Evolutionary conservation across 2,329 filamentous ascomycete species (phyloP).

Genomic region (Plenodomus lindquistii): DNA sequence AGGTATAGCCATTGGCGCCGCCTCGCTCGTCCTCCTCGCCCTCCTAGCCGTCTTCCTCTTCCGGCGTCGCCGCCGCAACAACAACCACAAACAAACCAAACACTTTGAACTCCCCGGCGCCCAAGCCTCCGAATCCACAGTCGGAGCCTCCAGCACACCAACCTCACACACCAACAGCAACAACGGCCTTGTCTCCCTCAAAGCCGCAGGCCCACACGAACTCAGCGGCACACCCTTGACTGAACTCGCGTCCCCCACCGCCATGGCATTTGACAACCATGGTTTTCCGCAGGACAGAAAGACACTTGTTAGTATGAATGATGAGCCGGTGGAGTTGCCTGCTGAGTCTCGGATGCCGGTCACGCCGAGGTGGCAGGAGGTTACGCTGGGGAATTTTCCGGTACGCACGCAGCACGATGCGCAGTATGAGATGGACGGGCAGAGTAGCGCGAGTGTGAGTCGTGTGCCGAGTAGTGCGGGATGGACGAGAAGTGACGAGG

Average conservation of each 20-base stretch:
- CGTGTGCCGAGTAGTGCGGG: not conserved
- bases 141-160: constrained; percentile 12
- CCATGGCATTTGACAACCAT: constrained; percentile 4
- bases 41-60: constrained; percentile 26
- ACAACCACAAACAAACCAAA: constrained; percentile 2
- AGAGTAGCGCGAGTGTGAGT: not conserved
- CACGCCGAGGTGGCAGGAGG: constrained; percentile 30
- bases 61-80: constrained; percentile 15
- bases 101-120: constrained; percentile 27
- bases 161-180: not conserved
- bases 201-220: constrained; percentile 23
- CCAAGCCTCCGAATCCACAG: constrained; percentile 5
- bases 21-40: constrained; percentile 20
- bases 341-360: constrained; percentile 21
- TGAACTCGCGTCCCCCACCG: constrained; percentile 24
- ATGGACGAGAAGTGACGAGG: not conserved
- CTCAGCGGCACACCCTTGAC: constrained; percentile 29
- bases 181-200: constrained; percentile 9
- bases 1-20: constrained; percentile 36
- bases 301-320: constrained; percentile 21
- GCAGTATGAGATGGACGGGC: not conserved
- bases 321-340: constrained; percentile 29
- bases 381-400: constrained; percentile 1
- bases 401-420: not conserved
- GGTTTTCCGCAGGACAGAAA: constrained; percentile 25